Base-by-base conservation (phyloP, 2,329 filamentous ascomycete genomes). In the Malbranchea zuffiana region DNA sequence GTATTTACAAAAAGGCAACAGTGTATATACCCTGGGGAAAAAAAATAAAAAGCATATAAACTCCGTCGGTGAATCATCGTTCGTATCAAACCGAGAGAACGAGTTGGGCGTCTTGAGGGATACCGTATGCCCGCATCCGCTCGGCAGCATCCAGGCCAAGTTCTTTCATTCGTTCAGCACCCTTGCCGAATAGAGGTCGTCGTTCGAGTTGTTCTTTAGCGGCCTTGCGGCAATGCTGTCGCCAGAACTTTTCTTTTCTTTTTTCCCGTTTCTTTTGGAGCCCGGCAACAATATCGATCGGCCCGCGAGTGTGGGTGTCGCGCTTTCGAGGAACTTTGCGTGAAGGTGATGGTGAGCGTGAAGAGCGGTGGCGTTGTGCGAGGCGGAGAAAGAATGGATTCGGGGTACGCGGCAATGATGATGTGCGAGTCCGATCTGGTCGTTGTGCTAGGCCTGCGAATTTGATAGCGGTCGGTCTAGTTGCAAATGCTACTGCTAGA, bases 271-370 rank as follows among this genome's bases (percentile, higher is more conserved):
- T 96, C 61, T 83, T 80, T 65, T 98, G 90, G 1, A 98, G 73
- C 6, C 90, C 90, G 59, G 94, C 93, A 61, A 95, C 83, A 44
- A 95, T 98, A 60, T 96, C 90, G 48, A 98, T 92, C 23, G 90
- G 87, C n/a, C 86, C 85, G 44, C 90, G 82, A 6, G 84, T 74
- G 45, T 90, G 85, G 27, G 75, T 64, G 34, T 79, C 71, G 10
- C 58, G 57, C 30, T 32, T 30, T 16, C 32, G 37, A 16, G 20
- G 15, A 6, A 18, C 6, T 6, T 32, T 17, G 6, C 28, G 35
- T 11, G 35, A 38, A 26, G 41, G 51, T 45, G 49, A 51, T 39
- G 34, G 52, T 45, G 48, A 55, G 45, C 45, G 59, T 44, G 44
- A 49, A 50, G 53, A 54, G 40, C 52, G 44, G 41, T 53, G 46